Percentiles rank a stretch among this genome's conserved stretches.
These are phyloP conservation scores for Cercospora zeina DNA, from an alignment of 2,329 filamentous ascomycete genomes.

Conservation along the genomic window DNA sequence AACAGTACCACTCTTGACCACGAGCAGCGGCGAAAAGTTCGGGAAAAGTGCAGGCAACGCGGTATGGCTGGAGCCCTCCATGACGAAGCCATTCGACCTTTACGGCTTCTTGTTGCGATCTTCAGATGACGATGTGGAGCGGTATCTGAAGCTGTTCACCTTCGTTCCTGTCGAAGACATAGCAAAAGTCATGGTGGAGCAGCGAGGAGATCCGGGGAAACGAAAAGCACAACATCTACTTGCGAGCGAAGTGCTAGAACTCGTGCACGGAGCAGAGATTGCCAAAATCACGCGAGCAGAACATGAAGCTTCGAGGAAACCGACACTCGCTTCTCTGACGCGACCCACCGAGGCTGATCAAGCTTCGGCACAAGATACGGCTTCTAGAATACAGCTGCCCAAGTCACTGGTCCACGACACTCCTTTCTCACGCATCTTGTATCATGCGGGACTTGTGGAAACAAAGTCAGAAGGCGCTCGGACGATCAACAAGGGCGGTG, in stretches of 20 bases:
- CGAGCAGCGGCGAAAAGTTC: slow-evolving; percentile 82
- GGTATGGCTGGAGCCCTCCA: slow-evolving; percentile 81
- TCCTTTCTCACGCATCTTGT: slow-evolving; percentile 37
- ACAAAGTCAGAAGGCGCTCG: slow-evolving; percentile 38
- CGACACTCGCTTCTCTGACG: slow-evolving; percentile 30
- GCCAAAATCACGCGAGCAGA: slow-evolving; percentile 63
- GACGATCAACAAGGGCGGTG: slow-evolving; percentile 38
- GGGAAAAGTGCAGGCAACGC: slow-evolving; percentile 95
- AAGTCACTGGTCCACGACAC: slow-evolving; percentile 33
- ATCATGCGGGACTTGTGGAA: slow-evolving; percentile 37
- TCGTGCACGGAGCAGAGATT: slow-evolving; percentile 70
- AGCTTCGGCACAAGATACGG: slow-evolving; percentile 16
- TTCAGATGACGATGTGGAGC: slow-evolving; percentile 77
- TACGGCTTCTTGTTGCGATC: slow-evolving; percentile 87
- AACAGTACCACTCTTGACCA: slow-evolving; percentile 86
- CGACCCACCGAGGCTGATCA: slow-evolving; percentile 1
- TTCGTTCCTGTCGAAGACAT: slow-evolving; percentile 77
- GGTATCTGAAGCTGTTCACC: slow-evolving; percentile 83
- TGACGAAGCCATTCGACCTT: slow-evolving; percentile 80
- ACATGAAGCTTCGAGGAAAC: slow-evolving; percentile 51
- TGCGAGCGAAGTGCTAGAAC: slow-evolving; percentile 75
- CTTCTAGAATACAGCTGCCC: slow-evolving; percentile 36
- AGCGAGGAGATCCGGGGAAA: slow-evolving; percentile 66
- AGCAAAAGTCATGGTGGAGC: slow-evolving; percentile 63
- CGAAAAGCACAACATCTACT: slow-evolving; percentile 80